Evolutionary conservation across 1,284 basidiomycete genomes (phyloP), one percentile per base, ranked within the genome.

Genomic region (Mycosarcoma maydis): DNA sequence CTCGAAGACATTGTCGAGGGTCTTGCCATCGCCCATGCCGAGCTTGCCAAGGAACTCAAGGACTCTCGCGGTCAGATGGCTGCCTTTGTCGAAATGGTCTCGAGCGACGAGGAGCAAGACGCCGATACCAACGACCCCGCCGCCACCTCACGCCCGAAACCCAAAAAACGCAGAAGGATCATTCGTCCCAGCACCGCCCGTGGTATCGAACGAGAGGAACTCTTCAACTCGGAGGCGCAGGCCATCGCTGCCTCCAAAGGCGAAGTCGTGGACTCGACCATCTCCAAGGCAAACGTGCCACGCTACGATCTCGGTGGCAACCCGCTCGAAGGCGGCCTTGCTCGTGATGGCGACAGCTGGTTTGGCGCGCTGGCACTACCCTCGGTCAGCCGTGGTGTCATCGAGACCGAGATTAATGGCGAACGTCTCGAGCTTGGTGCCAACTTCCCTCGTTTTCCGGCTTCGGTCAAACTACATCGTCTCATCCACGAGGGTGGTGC

Each of bases 1-100:
- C 71, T 80, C 37, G 78, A 80, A 52, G 77, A 79, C 44, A 65
- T 80, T 14, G 74, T 80, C 39, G 73, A 80, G 37, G 78, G 75
- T 8, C 62, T 80, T 23, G 78, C 77, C 32, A 65, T 62, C 17
- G 75, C 77, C 6, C 75, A 80, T 43, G 71, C 72, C 16, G 64
- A 62, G 27, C 54, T 78, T 11, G 75, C 76, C 7, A 66, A 73
- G 44, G 75, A 75, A 33, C 64, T 78, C 30, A 62, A 59, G 42
- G 56, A 57, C n/a, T 60, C 62, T 22, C 50, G 59, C 8, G 60
- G 48, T 7, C 59, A 65, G 34, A 57, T 58, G 55, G 61, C 56
- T n/a, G 57, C 57, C 30, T 60, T 60, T 33, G 54, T 65, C 40
- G 68, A 71, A 41, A 71, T 66, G 46, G 47, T 48, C 13, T 71